Evolutionary conservation across 495 filamentous ascomycete genomes (phyloP).

Genomic region (Thermochaetoides thermophila): DNA sequence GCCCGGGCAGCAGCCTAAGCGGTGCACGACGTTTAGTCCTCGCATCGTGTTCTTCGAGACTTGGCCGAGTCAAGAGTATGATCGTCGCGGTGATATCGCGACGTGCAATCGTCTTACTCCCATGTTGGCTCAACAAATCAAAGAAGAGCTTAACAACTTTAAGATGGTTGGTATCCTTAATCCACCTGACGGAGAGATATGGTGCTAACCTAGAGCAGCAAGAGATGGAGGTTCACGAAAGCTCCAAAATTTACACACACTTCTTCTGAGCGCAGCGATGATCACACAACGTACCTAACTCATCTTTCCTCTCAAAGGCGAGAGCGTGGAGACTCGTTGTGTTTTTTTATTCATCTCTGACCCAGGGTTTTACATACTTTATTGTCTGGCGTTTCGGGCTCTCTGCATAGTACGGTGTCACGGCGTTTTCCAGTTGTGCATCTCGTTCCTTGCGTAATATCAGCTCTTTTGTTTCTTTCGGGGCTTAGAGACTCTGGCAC

Average conservation of each 20-base stretch:
- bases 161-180: constrained; percentile 66
- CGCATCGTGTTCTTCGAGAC: constrained; percentile 91
- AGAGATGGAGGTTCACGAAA: constrained; percentile 99
- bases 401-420: constrained; percentile 40
- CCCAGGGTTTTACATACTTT: constrained; percentile 23
- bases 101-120: constrained; percentile 97
- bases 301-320: constrained; percentile 9
- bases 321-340: constrained; percentile 14
- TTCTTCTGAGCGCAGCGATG: constrained; percentile 59
- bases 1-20: constrained; percentile 51
- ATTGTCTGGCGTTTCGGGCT: constrained; percentile 18
- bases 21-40: constrained; percentile 82
- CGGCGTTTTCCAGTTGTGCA: constrained; percentile 25
- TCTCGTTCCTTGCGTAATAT: constrained; percentile 3
- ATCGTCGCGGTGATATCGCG: constrained; percentile 87
- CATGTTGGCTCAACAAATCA: constrained; percentile 96
- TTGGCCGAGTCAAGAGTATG: constrained; percentile 91
- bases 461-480: no score
- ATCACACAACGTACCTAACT: constrained; percentile 10
- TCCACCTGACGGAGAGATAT: background rate
- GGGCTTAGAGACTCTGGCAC: no score
- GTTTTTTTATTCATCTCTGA: no score
- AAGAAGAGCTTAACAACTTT: constrained; percentile 97
- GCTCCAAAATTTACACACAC: constrained; percentile 97
- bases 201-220: constrained; percentile 31